Evolutionary conservation across 108 stramenopile species (phyloP).

Genomic region (Conticribra weissflogii): DNA sequence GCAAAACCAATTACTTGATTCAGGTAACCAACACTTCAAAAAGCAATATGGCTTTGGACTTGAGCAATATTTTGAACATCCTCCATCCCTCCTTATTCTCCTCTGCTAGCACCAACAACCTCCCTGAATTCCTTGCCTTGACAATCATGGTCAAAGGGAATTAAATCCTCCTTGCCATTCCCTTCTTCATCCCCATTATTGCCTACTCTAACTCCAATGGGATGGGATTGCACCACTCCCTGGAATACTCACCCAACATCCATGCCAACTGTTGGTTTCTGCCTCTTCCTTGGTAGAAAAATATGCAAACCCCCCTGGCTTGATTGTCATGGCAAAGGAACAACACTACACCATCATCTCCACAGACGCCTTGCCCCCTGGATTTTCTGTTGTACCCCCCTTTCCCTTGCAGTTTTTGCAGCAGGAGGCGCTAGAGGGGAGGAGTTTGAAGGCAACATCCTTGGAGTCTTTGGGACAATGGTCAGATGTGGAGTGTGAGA

Average conservation of each 20-base stretch:
- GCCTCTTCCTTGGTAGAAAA: slow-evolving; percentile 70
- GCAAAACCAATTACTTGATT: slow-evolving; percentile 76
- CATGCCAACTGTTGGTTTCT: slow-evolving; percentile 77
- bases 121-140: slow-evolving; percentile 61
- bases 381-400: slow-evolving; percentile 50
- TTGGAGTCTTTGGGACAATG: slow-evolving; percentile 58
- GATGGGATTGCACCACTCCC: slow-evolving; percentile 37
- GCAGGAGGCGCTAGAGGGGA: slow-evolving; percentile 62
- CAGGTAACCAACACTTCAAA: slow-evolving; percentile 77
- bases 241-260: slow-evolving; percentile 70
- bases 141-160: slow-evolving; percentile 67
- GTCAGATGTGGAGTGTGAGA: slow-evolving; percentile 41
- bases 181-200: slow-evolving; percentile 68
- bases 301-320: slow-evolving; percentile 78
- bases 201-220: slow-evolving; percentile 65
- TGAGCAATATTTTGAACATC: slow-evolving; percentile 64
- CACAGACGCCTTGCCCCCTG: slow-evolving; percentile 69
- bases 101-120: slow-evolving; percentile 54
- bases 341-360: slow-evolving; percentile 82
- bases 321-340: slow-evolving; percentile 67
- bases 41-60: slow-evolving; percentile 75
- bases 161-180: slow-evolving; percentile 61
- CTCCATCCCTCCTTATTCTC: slow-evolving; percentile 77
- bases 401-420: slow-evolving; percentile 74
- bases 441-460: slow-evolving; percentile 60